These are phyloP conservation scores for Pseudozyma sp. DNA, from an alignment of 1,284 basidiomycete genomes.

Conservation along the genomic window DNA sequence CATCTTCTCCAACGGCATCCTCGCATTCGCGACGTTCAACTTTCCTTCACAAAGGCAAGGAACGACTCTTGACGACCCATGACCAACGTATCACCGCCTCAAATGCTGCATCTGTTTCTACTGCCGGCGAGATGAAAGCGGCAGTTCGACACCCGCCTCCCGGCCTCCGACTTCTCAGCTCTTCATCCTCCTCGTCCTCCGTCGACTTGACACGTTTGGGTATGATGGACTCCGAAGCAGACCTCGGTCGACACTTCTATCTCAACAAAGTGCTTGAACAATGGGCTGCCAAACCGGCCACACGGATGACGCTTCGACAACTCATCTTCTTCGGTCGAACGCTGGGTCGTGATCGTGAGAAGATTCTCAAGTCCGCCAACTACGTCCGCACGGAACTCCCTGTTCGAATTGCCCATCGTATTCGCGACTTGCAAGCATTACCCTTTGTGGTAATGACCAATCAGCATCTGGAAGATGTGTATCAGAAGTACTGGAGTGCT, in stretches of 20 bases:
- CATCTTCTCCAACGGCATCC: constrained; percentile 7
- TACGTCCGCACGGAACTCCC: constrained; percentile 89
- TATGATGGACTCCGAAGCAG: constrained; percentile 34
- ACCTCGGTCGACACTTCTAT: constrained; percentile 77
- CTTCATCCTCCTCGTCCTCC: background rate
- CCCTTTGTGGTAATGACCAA: constrained; percentile 90
- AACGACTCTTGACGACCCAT: background rate
- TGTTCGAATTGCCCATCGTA: constrained; percentile 85
- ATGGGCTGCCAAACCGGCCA: constrained; percentile 81
- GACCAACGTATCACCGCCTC: too few species aligned
- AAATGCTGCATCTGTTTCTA: background rate
- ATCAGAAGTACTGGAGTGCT: constrained; percentile 74
- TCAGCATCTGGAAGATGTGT: constrained; percentile 84
- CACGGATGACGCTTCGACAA: constrained; percentile 81
- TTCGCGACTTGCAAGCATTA: constrained; percentile 85
- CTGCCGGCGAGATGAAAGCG: constrained; percentile 1
- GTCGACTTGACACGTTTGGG: constrained; percentile 18
- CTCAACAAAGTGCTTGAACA: constrained; percentile 84
- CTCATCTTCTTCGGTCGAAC: constrained; percentile 74
- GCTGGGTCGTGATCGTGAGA: constrained; percentile 52
- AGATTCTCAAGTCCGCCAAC: constrained; percentile 76
- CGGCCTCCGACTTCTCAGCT: constrained; percentile 16
- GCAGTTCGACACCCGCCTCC: background rate
- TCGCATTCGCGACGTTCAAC: constrained; percentile 1
- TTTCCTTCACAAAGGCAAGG: constrained; percentile 20